Evolutionary conservation across 768 basidiomycete species (phyloP).

Genomic region (Terana coerulea): DNA sequence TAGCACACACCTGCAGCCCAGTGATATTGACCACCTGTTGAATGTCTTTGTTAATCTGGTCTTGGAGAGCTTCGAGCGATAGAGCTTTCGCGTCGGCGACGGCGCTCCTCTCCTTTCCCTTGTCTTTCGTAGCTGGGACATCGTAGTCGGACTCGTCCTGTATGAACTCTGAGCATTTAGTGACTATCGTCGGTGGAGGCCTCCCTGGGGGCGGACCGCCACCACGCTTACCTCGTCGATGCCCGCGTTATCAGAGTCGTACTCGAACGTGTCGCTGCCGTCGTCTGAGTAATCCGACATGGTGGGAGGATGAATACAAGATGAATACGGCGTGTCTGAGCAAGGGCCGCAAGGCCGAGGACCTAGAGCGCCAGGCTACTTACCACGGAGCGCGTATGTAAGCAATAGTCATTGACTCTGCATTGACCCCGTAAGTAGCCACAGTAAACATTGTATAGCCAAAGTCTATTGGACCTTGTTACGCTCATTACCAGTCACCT

Average conservation of each 20-base stretch:
- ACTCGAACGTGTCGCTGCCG: slow-evolving; percentile 18
- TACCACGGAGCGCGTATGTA: too few species aligned
- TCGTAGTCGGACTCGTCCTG: slow-evolving; percentile 21
- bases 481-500: too few species aligned
- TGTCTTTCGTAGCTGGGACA: slow-evolving; percentile 16
- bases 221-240: slow-evolving; percentile 17
- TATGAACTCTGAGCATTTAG: slow-evolving; percentile 13
- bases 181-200: neutral
- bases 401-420: too few species aligned
- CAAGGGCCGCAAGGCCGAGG: too few species aligned
- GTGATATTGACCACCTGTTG: slow-evolving; percentile 24
- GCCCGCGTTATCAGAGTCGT: slow-evolving; percentile 22
- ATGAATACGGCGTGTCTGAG: too few species aligned
- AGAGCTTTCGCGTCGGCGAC: slow-evolving; percentile 21
- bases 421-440: too few species aligned
- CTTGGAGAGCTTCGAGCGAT: slow-evolving; percentile 20
- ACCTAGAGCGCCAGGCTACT: too few species aligned
- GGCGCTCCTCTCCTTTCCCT: slow-evolving; percentile 22
- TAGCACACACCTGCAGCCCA: slow-evolving; percentile 26
- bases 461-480: too few species aligned
- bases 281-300: slow-evolving; percentile 29
- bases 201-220: neutral
- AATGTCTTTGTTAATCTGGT: slow-evolving; percentile 21
- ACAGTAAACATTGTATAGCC: too few species aligned
- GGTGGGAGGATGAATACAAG: too few species aligned